Conservation (phyloP, 345 rosid genomes). For the Lepidium sativum region DNA sequence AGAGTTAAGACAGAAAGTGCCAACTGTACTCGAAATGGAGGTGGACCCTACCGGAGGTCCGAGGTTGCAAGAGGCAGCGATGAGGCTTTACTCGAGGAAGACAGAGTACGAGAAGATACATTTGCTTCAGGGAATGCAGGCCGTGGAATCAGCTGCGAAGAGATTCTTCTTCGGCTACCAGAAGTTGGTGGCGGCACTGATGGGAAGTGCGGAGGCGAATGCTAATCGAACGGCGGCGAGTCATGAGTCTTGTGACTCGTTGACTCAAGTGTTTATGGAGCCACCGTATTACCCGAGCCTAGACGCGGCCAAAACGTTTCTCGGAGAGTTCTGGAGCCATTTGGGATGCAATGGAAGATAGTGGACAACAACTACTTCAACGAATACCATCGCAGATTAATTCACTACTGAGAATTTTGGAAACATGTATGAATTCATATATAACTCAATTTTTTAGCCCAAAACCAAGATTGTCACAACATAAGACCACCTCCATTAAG, state of each 20-base stretch:
- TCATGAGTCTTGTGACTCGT: slow-evolving; percentile 39
- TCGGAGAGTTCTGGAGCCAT: slow-evolving; percentile 64
- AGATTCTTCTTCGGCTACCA: slow-evolving; percentile 64
- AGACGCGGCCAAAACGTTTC: slow-evolving; percentile 90
- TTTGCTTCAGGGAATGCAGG: slow-evolving; percentile 69
- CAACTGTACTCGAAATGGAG: slow-evolving; percentile 58
- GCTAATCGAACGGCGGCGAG: slow-evolving; percentile 38
- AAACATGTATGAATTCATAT: neutral
- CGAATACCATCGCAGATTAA: slow-evolving; percentile 5
- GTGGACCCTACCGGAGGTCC: slow-evolving; percentile 95
- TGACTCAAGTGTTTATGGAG: slow-evolving; percentile 69
- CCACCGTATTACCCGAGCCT: slow-evolving; percentile 85
- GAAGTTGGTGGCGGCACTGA: slow-evolving; percentile 57
- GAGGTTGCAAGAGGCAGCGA: slow-evolving; percentile 83
- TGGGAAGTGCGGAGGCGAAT: slow-evolving; percentile 72
- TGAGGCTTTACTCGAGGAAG: slow-evolving; percentile 62
- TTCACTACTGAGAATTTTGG: neutral
- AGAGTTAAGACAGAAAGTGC: slow-evolving; percentile 73
- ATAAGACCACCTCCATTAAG: too few species aligned
- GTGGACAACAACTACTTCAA: slow-evolving; percentile 1
- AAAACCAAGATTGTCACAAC: neutral
- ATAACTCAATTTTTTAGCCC: neutral
- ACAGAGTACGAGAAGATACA: slow-evolving; percentile 46
- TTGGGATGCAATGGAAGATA: slow-evolving; percentile 2
- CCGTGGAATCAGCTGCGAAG: slow-evolving; percentile 67